A percentile compares a stretch with the other conserved stretches of the same genome.
Conservation (phyloP, 805 yeast species). For the Cyberlindnera petersonii region DNA sequence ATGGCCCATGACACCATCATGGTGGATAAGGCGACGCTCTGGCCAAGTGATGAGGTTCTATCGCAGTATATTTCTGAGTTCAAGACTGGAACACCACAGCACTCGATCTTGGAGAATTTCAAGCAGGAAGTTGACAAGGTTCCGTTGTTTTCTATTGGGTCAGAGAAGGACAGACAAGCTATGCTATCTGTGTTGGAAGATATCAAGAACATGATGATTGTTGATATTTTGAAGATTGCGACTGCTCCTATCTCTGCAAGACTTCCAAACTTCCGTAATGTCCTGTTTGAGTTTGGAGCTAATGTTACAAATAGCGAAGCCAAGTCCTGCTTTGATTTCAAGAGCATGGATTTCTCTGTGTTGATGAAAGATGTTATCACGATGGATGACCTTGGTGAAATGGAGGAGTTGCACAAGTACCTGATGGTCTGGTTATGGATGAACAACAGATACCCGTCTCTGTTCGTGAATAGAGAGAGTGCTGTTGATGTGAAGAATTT, state of each 20-base stretch:
- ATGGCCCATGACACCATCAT: slow-evolving; percentile 50
- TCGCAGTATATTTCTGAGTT: slow-evolving; percentile 59
- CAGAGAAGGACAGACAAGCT: slow-evolving; percentile 32
- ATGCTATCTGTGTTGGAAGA: slow-evolving; percentile 41
- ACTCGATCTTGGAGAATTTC: slow-evolving; percentile 44
- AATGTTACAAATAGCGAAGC: slow-evolving; percentile 36
- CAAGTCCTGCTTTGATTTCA: slow-evolving; percentile 52
- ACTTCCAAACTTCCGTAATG: slow-evolving; percentile 40
- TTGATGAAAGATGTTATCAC: slow-evolving; percentile 4
- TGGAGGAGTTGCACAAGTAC: slow-evolving; percentile 65
- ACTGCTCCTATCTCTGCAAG: slow-evolving; percentile 57
- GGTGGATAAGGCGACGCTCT: slow-evolving; percentile 59
- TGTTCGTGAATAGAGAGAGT: slow-evolving; percentile 70
- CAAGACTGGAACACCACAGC: slow-evolving; percentile 45
- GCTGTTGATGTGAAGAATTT: slow-evolving; percentile 66
- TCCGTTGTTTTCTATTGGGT: slow-evolving; percentile 34
- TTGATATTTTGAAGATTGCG: slow-evolving; percentile 53
- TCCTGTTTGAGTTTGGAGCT: slow-evolving; percentile 50
- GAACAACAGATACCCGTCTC: slow-evolving; percentile 78
- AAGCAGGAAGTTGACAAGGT: slow-evolving; percentile 35
- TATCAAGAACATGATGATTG: slow-evolving; percentile 41
- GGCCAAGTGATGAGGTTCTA: slow-evolving; percentile 79
- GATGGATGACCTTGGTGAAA: slow-evolving; percentile 23
- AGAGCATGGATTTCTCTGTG: slow-evolving; percentile 15
- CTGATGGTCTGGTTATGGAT: slow-evolving; percentile 79